Evolutionary conservation across 257 asterid species (phyloP), one percentile per base, ranked within the genome.

Genomic region (Solanum pimpinellifolium): DNA sequence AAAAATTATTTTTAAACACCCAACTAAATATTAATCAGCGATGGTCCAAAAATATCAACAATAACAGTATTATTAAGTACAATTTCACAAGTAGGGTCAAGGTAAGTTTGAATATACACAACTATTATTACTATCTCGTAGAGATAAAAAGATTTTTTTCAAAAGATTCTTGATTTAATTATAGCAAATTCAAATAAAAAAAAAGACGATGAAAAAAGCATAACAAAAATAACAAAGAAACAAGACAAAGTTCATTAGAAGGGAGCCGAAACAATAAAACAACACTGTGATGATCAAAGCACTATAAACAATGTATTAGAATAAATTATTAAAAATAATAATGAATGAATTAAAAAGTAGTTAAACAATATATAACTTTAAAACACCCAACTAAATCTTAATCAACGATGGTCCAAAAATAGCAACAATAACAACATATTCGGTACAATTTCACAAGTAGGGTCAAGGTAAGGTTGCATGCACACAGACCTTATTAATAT

Each of bases 121-220:
- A 0, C 23, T 0, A 0, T 59, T 60, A 60, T 5, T 3, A 23
- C 13, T 60, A 60, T 10, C 1, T 23, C 1, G 1, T 10, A 0
- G 5, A 23, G 3, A 3, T 4, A 60, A 6, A 60, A 5, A 59
- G 1, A 60, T 11, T 60, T 2, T 60, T 60, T 60, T 0, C 1
- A 3, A 3, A 60, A 60, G 5, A 60, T 2, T 9, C 29, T 23
- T 3, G 29, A 0, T 6, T 9, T 1, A 60, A 56, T 4, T 18
- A 2, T 23, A 56, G 0, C 3, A 23, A 60, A 21, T 21, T 11
- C 29, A 60, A 59, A 0, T 8, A 56, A 59, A 8, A 25, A 56
- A 56, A 18, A 23, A 56, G n/a, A 16, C 9, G 0, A 0, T 56
- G 0, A 18, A 18, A 0, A 56, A 59, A 59, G 9, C 9, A 59